Conservation (phyloP, 1,139 yeast genomes). For the Yamadazyma sp. region DNA sequence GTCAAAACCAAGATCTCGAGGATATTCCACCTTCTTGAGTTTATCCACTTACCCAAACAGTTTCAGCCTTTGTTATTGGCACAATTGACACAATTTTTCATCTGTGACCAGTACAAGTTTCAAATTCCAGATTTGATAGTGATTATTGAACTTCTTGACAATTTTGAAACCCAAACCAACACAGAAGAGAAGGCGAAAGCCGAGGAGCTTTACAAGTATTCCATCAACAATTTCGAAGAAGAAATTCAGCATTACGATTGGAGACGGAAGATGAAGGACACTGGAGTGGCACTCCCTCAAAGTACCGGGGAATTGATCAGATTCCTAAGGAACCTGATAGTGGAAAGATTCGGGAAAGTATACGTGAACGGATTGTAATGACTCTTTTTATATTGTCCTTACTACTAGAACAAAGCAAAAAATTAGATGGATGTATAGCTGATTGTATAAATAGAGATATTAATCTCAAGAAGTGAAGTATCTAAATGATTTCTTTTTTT, state of each 20-base stretch:
- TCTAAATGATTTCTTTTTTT: conserved; percentile 5
- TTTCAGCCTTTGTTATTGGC: conserved; percentile 52
- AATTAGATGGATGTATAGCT: conserved; percentile 6
- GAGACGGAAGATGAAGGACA: conserved; percentile 24
- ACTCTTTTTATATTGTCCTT: neutral
- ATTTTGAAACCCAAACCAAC: conserved; percentile 35
- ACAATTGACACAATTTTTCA: conserved; percentile 49
- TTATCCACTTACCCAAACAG: conserved; percentile 64
- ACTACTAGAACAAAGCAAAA: neutral
- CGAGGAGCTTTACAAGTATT: conserved; percentile 31
- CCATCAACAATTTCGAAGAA: conserved; percentile 20
- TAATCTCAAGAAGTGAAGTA: conserved; percentile 11
- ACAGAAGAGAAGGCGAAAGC: conserved; percentile 29
- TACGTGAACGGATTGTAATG: conserved; percentile 23
- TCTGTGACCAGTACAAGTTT: conserved; percentile 23
- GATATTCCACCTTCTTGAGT: conserved; percentile 57
- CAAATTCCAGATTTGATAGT: conserved; percentile 47
- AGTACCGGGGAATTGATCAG: conserved; percentile 25
- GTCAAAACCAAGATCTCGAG: conserved; percentile 24
- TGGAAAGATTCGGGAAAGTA: conserved; percentile 39
- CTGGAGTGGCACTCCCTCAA: conserved; percentile 20
- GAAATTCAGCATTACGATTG: conserved; percentile 21
- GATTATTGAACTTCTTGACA: conserved; percentile 49
- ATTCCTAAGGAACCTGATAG: conserved; percentile 33
- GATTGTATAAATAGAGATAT: conserved; percentile 1